phyloP scores from a whole-genome alignment of 805 yeast species.

The Nakazawaea wickerhamii region DNA sequence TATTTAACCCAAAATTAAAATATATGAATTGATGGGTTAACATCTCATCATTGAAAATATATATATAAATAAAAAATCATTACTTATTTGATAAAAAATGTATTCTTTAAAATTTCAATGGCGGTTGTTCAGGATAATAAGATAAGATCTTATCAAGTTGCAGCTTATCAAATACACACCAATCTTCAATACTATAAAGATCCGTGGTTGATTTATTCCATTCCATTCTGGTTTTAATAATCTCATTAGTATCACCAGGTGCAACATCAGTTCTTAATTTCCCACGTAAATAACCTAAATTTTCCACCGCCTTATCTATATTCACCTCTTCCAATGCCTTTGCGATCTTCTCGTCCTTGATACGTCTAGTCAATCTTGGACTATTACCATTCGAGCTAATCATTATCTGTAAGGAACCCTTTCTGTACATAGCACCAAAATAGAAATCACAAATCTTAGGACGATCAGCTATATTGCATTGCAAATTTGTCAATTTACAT shows the following conservation, averaged over 20 bases:
- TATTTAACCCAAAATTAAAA: background rate
- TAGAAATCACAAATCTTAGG: conserved; percentile 83
- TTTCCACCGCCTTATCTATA: conserved; percentile 51
- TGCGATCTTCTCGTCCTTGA: conserved; percentile 52
- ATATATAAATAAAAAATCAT: no score
- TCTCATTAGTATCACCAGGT: conserved; percentile 36
- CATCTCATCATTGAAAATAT: background rate
- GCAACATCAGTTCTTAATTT: conserved; percentile 37
- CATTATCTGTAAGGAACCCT: conserved; percentile 73
- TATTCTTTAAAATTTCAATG: conserved; percentile 16
- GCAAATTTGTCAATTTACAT: conserved; percentile 40
- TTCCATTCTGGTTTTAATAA: conserved; percentile 58
- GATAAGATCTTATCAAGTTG: conserved; percentile 37
- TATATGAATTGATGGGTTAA: no score
- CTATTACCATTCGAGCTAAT: conserved; percentile 80
- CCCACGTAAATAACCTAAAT: conserved; percentile 51
- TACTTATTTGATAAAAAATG: no score
- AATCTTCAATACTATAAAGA: conserved; percentile 47
- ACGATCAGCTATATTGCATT: conserved; percentile 78
- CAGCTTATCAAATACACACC: conserved; percentile 42
- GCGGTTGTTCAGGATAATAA: conserved; percentile 48
- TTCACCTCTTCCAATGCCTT: conserved; percentile 33
- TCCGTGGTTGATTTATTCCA: conserved; percentile 69
- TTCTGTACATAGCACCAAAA: conserved; percentile 72
- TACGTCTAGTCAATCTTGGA: conserved; percentile 63